Conservation (phyloP, 2,329 filamentous ascomycete genomes). For the Curvularia eragrostidis region DNA sequence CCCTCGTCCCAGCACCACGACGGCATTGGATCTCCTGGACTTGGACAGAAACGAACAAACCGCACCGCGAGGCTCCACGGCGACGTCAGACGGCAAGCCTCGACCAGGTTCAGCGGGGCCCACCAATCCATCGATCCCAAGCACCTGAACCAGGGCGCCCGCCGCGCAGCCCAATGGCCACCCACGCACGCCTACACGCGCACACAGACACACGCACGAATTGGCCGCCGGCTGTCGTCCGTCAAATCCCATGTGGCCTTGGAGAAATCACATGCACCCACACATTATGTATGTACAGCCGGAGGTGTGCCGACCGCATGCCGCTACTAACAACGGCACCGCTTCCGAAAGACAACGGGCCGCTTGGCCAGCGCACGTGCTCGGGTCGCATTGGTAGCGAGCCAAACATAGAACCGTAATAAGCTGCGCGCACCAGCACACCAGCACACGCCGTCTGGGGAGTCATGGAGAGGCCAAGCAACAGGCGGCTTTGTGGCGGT, state of each 20-base stretch:
- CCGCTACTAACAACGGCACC: constrained; percentile 25
- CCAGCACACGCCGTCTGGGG: constrained; percentile 22
- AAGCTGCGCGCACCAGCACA: constrained; percentile 21
- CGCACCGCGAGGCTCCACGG: not conserved
- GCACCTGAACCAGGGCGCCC: not conserved
- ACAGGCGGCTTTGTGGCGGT: constrained; percentile 33
- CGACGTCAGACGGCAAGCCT: constrained; percentile 4
- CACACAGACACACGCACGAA: not conserved
- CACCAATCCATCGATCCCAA: constrained; percentile 1
- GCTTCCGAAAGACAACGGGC: constrained; percentile 25
- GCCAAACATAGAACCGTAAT: constrained; percentile 22
- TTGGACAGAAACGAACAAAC: not conserved
- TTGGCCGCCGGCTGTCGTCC: constrained; percentile 11
- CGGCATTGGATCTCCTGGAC: constrained; percentile 1
- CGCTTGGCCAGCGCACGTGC: constrained; percentile 26
- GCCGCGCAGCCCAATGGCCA: constrained; percentile 9
- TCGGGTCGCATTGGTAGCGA: constrained; percentile 23
- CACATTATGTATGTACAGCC: no score
- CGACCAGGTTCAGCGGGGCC: constrained; percentile 8
- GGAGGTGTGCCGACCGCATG: constrained; percentile 20
- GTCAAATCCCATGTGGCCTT: constrained; percentile 8
- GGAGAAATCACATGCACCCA: constrained; percentile 26
- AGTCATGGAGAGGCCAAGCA: constrained; percentile 15
- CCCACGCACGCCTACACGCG: not conserved
- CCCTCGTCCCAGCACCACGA: constrained; percentile 2